These are phyloP conservation scores for Trametes sanguinea DNA, from an alignment of 768 basidiomycete species.

Conservation along the genomic window DNA sequence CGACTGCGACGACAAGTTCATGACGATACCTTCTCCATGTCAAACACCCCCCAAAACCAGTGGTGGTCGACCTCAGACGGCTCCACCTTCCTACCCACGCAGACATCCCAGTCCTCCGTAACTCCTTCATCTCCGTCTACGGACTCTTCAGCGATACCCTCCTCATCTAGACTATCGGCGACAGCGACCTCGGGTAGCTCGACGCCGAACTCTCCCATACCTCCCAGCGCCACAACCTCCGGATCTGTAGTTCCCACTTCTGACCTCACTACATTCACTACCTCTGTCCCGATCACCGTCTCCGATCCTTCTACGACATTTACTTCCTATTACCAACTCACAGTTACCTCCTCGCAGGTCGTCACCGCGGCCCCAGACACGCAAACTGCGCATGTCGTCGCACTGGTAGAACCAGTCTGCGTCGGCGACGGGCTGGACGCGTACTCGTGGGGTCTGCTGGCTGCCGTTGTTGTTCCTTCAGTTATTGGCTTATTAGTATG, in stretches of 20 bases:
- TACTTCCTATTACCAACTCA: slow-evolving; percentile 42
- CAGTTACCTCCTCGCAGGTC: slow-evolving; percentile 28
- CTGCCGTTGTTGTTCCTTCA: slow-evolving; percentile 58
- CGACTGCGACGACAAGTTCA: slow-evolving; percentile 31
- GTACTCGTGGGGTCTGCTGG: slow-evolving; percentile 60
- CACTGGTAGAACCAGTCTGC: slow-evolving; percentile 48
- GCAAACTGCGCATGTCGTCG: slow-evolving; percentile 16
- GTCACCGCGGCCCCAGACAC: slow-evolving; percentile 22
- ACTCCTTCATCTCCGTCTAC: slow-evolving; percentile 12
- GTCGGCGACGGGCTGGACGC: slow-evolving; percentile 67
- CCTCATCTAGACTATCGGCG: slow-evolving; percentile 9
- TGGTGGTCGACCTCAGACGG: slow-evolving; percentile 31
- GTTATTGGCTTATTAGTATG: slow-evolving; percentile 64
- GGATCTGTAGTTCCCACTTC: slow-evolving; percentile 7
- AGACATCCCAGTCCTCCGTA: slow-evolving; percentile 4
- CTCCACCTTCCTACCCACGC: slow-evolving; percentile 24
- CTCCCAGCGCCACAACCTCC: slow-evolving; percentile 11
- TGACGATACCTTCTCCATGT: slow-evolving; percentile 19
- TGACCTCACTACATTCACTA: slow-evolving; percentile 29
- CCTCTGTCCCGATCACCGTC: slow-evolving; percentile 38
- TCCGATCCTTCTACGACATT: slow-evolving; percentile 44
- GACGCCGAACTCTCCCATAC: slow-evolving; percentile 15
- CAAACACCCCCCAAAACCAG: slow-evolving; percentile 12
- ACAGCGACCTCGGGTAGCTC: neutral
- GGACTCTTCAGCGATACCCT: slow-evolving; percentile 15